Conservation (phyloP, 1,284 basidiomycete species). For the Tilletia caries region DNA sequence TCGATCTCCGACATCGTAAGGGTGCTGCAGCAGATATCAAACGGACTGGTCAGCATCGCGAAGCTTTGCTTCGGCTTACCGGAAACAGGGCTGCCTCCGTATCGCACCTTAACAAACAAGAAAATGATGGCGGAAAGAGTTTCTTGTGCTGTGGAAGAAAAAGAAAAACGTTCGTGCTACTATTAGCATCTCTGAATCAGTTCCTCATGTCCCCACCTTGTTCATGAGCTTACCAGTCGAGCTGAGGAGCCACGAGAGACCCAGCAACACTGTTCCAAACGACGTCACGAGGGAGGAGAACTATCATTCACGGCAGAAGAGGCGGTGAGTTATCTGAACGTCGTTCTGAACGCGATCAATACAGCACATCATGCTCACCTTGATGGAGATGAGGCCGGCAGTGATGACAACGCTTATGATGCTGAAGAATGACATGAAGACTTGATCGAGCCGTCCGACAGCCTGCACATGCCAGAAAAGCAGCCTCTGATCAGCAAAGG, state of each 20-base stretch:
- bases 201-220: slow-evolving; percentile 52
- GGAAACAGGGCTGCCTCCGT: too few species aligned
- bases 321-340: slow-evolving; percentile 14
- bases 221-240: slow-evolving; percentile 55
- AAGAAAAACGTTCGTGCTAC: slow-evolving; percentile 26
- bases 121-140: slow-evolving; percentile 76
- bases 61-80: too few species aligned
- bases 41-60: too few species aligned
- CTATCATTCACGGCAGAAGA: slow-evolving; percentile 34
- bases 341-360: too few species aligned
- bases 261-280: slow-evolving; percentile 76
- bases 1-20: slow-evolving; percentile 83
- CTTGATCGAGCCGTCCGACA: slow-evolving; percentile 60
- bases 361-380: background rate
- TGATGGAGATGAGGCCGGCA: slow-evolving; percentile 58
- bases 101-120: slow-evolving; percentile 68
- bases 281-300: slow-evolving; percentile 72
- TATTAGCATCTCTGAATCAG: background rate
- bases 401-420: slow-evolving; percentile 70
- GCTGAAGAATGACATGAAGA: slow-evolving; percentile 59
- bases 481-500: background rate
- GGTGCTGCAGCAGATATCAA: slow-evolving; percentile 56
- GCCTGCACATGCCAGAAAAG: background rate
- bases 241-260: slow-evolving; percentile 85
- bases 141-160: slow-evolving; percentile 58